A percentile compares a stretch with the other conserved stretches of the same genome.
Conservation (phyloP, 306 rosid genomes). For the Vigna nakashimae region DNA sequence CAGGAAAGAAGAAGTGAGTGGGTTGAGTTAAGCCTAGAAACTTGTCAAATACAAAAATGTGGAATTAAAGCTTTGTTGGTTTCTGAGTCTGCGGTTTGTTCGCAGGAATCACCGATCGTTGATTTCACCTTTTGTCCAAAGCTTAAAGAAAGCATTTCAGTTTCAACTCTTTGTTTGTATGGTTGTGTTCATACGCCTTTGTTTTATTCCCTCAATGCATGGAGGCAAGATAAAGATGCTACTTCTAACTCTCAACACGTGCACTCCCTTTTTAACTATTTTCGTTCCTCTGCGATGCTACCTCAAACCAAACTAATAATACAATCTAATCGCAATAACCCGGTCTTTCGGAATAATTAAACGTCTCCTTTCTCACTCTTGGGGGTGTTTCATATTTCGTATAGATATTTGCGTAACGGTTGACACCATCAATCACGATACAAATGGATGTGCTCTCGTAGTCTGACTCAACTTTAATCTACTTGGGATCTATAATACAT, state of each 20-base stretch:
- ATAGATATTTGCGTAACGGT: constrained; percentile 32
- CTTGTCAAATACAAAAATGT: constrained; percentile 40
- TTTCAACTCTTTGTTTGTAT: constrained; percentile 34
- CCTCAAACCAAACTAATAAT: background rate
- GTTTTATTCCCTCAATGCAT: constrained; percentile 50
- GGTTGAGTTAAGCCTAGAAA: constrained; percentile 49
- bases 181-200: constrained; percentile 21
- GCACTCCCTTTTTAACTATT: constrained; percentile 32
- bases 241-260: constrained; percentile 33
- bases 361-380: background rate
- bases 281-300: too few species aligned
- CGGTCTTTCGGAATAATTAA: constrained; percentile 29
- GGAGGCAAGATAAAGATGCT: constrained; percentile 50
- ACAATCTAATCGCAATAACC: constrained; percentile 7
- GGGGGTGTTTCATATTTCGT: background rate
- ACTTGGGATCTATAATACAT: too few species aligned
- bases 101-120: constrained; percentile 35
- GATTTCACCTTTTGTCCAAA: constrained; percentile 35
- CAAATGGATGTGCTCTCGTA: constrained; percentile 17
- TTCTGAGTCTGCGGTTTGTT: constrained; percentile 23
- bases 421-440: constrained; percentile 48
- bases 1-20: constrained; percentile 25
- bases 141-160: constrained; percentile 31
- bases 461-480: too few species aligned
- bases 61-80: constrained; percentile 36